Percentiles rank a stretch among this genome's conserved stretches.
Conservation (phyloP, 2,329 filamentous ascomycete species). For the Leptographium lundbergii region DNA sequence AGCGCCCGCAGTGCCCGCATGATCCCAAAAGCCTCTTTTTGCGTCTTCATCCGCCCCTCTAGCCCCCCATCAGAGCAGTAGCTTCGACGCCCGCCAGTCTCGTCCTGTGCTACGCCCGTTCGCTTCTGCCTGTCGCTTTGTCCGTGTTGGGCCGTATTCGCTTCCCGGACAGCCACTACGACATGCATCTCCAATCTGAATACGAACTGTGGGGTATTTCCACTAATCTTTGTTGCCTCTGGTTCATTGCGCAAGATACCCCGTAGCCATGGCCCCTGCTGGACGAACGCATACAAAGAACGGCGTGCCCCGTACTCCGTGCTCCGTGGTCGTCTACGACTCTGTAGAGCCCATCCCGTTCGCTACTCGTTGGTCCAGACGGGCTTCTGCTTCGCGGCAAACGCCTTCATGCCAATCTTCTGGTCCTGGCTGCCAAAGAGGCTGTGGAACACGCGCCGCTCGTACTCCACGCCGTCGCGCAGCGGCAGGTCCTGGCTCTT, state of each 20-base stretch:
- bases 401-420: conserved; percentile 93
- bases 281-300: background rate
- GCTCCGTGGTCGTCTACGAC: too few relatives aligned
- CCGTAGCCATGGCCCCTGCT: background rate
- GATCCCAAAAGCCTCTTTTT: background rate
- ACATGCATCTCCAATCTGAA: background rate
- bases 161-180: background rate
- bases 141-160: background rate
- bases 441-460: conserved; percentile 84
- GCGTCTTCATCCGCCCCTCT: too few relatives aligned
- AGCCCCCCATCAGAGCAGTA: too few relatives aligned
- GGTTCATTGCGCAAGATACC: background rate
- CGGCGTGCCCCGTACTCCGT: too few relatives aligned
- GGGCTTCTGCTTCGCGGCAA: conserved; percentile 87
- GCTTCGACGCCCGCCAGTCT: background rate
- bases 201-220: background rate
- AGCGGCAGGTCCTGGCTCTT: conserved; percentile 90
- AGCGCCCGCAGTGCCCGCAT: background rate
- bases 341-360: too few relatives aligned
- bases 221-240: background rate
- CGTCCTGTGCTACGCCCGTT: background rate
- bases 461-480: conserved; percentile 85
- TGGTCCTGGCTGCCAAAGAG: conserved; percentile 92
- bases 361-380: conserved; percentile 78
- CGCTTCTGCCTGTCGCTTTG: background rate